Evolutionary conservation across 306 rosid species (phyloP), one percentile per base, ranked within the genome.

Genomic region (Trichosanthes truncata): DNA sequence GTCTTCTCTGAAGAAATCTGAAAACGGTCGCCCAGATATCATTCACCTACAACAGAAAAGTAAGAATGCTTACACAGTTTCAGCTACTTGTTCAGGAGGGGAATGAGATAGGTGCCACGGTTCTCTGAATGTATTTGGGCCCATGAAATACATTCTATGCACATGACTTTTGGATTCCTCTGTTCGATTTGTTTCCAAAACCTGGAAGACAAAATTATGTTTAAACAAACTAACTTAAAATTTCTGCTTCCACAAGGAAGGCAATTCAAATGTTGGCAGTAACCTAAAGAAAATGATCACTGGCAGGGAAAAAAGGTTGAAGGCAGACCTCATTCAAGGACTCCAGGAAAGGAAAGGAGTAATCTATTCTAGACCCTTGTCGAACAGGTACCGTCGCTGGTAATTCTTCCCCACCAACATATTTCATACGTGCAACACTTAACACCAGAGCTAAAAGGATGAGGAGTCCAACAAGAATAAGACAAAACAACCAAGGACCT

Each of bases 281-380:
- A 41, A 1, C 60, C 7, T 73, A 73, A 23, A 71, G 20, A 73
- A 48, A 13, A 9, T 49, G 40, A 73, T 15, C 25, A 15, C 68
- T 51, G 71, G 23, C 21, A 74, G 68, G 82, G 73, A 65, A 82
- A 79, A 72, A 56, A 66, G 33, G 12, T 33, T 33, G 52, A 87
- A 79, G 62, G 75, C 46, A 81, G 63, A 95, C 98, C 97, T 95
- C 98, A 87, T 92, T 95, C 81, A 95, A 81, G 4, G 98, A 95
- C 85, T 95, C 97, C 66, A 95, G 90, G 85, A 95, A 95, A 72
- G 98, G 98, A 81, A 95, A 95, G 77, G 97, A 95, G 82, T 92
- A 86, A 85, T 90, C 92, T 61, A 95, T 81, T 82, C 90, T 91
- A 83, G 93, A 80, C 40, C 87, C 90, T 85, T 86, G 91, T 74